These are phyloP conservation scores for Aspergillus sp. DNA, from an alignment of 2,329 filamentous ascomycete species.

Conservation along the genomic window DNA sequence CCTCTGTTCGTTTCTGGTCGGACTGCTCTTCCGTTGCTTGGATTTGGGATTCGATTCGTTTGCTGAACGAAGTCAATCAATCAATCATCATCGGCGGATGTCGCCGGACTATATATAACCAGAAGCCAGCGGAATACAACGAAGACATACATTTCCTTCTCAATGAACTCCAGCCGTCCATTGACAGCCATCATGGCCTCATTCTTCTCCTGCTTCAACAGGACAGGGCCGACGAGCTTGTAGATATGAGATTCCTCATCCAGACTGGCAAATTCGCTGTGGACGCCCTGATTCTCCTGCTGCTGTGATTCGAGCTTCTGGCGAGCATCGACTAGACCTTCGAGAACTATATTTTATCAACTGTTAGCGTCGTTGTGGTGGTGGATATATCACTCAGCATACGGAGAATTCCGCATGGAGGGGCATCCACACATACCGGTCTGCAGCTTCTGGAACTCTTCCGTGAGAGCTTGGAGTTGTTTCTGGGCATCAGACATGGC, in stretches of 20 bases:
- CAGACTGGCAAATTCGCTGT: conserved; percentile 78
- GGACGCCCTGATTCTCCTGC: conserved; percentile 83
- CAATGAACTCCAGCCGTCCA: conserved; percentile 82
- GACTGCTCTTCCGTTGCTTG: conserved; percentile 55
- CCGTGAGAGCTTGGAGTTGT: conserved; percentile 70
- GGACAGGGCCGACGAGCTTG: conserved; percentile 85
- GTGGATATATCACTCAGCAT: neutral
- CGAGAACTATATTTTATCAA: conserved; percentile 58
- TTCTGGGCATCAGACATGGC: conserved; percentile 66
- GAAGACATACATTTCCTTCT: conserved; percentile 72
- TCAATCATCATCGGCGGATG: too few relatives aligned
- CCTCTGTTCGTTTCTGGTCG: conserved; percentile 58
- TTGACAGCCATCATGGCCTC: conserved; percentile 90
- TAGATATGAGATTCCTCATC: conserved; percentile 82
- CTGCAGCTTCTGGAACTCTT: conserved; percentile 81
- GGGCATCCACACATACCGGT: conserved; percentile 50
- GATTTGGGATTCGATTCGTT: conserved; percentile 60
- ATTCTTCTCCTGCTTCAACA: conserved; percentile 86
- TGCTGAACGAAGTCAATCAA: conserved; percentile 35
- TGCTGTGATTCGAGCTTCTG: conserved; percentile 89
- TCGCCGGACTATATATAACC: too few relatives aligned
- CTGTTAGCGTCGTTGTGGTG: conserved; percentile 1
- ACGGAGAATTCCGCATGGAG: neutral
- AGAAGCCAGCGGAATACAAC: neutral
- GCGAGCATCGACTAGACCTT: conserved; percentile 64